A percentile compares a stretch with the other conserved stretches of the same genome.
Evolutionary conservation across 768 basidiomycete species (phyloP).

Genomic region (Pholiota conissans): DNA sequence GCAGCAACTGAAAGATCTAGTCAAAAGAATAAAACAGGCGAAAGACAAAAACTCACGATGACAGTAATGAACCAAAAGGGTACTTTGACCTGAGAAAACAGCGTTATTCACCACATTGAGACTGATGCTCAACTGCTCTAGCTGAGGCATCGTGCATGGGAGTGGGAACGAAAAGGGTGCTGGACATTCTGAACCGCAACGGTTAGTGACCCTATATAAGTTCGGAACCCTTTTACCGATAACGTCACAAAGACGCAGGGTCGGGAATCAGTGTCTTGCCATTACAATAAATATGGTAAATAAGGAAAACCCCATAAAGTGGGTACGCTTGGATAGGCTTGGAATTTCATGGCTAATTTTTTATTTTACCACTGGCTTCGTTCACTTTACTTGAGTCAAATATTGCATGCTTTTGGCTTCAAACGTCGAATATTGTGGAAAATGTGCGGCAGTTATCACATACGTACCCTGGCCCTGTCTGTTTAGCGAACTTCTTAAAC

Average conservation of each 20-base stretch:
- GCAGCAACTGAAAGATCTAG: background rate
- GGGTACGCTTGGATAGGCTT: background rate
- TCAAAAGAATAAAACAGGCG: background rate
- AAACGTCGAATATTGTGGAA: too few species aligned
- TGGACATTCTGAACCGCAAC: background rate
- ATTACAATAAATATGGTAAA: too few species aligned
- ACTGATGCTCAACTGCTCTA: background rate
- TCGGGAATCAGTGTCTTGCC: background rate
- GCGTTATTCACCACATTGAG: conserved; percentile 8
- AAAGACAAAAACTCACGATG: conserved; percentile 18
- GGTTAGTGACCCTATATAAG: background rate
- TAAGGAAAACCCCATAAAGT: too few species aligned
- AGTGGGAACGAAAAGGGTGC: background rate
- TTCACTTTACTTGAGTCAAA: too few species aligned
- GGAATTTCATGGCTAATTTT: too few species aligned
- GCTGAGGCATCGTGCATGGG: background rate
- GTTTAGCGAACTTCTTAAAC: too few species aligned
- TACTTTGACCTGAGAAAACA: conserved; percentile 3
- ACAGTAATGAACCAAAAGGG: conserved; percentile 20
- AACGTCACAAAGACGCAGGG: background rate
- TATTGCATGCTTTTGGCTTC: too few species aligned
- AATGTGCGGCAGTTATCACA: too few species aligned
- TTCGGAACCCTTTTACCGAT: background rate
- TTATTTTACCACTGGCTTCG: too few species aligned
- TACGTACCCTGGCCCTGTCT: too few species aligned